Evolutionary conservation across 2,329 filamentous ascomycete genomes (phyloP).

Genomic region (Chalaropsis thielavioides): DNA sequence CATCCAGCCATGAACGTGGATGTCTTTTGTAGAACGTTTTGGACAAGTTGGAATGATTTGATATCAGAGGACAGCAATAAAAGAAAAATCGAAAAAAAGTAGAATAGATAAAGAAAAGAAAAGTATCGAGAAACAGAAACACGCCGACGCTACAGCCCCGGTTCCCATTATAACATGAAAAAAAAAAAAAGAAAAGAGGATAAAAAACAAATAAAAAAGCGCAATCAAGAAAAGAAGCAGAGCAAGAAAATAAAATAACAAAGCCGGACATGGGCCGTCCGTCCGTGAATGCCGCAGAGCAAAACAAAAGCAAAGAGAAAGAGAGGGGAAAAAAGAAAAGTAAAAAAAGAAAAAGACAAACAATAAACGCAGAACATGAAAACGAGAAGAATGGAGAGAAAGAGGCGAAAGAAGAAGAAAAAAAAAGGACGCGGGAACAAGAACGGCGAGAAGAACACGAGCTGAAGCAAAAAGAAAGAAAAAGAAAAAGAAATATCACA

Average conservation of each 20-base stretch:
- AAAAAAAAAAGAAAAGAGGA: background rate
- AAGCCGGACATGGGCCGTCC: background rate
- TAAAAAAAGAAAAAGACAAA: background rate
- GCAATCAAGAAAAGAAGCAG: background rate
- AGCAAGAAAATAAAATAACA: background rate
- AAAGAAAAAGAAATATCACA: background rate
- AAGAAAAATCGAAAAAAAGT: background rate
- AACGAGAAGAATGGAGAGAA: background rate
- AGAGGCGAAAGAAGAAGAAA: background rate
- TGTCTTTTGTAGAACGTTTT: too few relatives aligned
- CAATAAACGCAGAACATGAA: background rate
- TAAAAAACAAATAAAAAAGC: background rate
- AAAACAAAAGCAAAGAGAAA: background rate
- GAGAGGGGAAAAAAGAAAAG: background rate
- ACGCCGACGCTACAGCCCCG: conserved; percentile 10
- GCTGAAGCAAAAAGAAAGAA: background rate
- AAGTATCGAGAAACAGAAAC: conserved; percentile 6
- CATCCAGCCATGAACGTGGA: too few relatives aligned
- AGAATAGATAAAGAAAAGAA: background rate
- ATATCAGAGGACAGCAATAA: background rate
- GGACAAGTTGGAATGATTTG: background rate
- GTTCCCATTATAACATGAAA: conserved; percentile 10
- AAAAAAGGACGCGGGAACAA: background rate
- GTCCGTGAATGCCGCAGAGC: background rate
- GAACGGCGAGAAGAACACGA: background rate